Evolutionary conservation across 2,329 filamentous ascomycete genomes (phyloP).

Genomic region (Ophiostoma quercus): DNA sequence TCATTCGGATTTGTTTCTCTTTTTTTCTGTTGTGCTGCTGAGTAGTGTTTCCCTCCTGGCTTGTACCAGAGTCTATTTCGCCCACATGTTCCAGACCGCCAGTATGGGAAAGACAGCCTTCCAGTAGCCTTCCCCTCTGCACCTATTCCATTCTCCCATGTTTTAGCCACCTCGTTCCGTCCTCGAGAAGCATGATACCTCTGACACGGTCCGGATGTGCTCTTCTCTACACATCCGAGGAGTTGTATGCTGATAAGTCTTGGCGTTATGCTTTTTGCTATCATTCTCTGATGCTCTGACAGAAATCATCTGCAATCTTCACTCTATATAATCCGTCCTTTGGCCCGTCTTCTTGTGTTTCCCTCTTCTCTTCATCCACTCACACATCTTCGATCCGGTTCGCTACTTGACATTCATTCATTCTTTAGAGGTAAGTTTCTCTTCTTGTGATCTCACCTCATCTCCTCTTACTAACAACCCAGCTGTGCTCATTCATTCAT

Average conservation of each 20-base stretch:
- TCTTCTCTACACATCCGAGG: conserved; percentile 33
- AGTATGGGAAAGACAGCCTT: background rate
- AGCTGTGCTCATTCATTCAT: conserved; percentile 49
- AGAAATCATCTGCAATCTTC: background rate
- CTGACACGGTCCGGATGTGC: conserved; percentile 38
- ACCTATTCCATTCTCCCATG: conserved; percentile 20
- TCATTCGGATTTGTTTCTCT: background rate
- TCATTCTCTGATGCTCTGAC: conserved; percentile 7
- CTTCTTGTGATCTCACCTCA: background rate
- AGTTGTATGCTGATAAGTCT: background rate
- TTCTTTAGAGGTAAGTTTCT: conserved; percentile 42
- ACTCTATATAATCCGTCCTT: conserved; percentile 5
- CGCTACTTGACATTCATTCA: conserved; percentile 38
- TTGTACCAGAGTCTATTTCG: background rate
- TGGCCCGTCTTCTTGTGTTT: conserved; percentile 27
- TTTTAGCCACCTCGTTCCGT: conserved; percentile 34
- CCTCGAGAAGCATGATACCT: conserved; percentile 33
- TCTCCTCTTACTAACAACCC: conserved; percentile 12
- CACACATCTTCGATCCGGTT: conserved; percentile 32
- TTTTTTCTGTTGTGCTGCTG: background rate
- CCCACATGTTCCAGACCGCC: background rate
- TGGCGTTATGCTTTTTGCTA: conserved; percentile 8
- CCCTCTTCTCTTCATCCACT: conserved; percentile 36
- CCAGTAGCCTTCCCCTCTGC: background rate
- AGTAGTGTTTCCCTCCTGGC: background rate